Base-by-base conservation (phyloP, 2,329 filamentous ascomycete genomes). In the Arthrobotrys pseudoclavata region DNA sequence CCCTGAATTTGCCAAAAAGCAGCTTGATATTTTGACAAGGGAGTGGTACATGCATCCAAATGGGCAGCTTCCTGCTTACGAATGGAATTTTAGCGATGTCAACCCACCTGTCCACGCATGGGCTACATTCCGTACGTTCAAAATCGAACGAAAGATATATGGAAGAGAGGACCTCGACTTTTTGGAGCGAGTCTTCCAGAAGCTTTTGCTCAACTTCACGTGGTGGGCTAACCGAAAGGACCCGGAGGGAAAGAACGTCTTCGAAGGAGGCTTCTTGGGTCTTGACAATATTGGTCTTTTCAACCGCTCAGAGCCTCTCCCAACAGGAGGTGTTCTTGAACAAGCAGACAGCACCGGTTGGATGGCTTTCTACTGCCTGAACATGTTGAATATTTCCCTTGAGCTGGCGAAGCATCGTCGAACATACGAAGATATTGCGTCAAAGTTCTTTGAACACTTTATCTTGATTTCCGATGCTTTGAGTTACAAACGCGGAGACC, bases 11-110 rank as follows among this genome's bases (percentile, higher is more conserved):
- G 94, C 95, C 69, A 98, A 98, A 88, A 97, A 97, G 86, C 95
- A 98, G 85, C 89, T 98, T 61, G 96, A 98, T 83, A 86, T 98
- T 48, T 95, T 98, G 83, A 98, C 95, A 1, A 89, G 95, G 82
- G 96, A 98, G 85, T 98, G 95, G 96, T 98, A 97, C 86, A 97
- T 96, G 88, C 95, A 98, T 84, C 95, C 95, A 15, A 98, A 98
- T 82, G 96, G 95, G 53, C 95, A 98, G 84, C 86, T 98, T 42
- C 93, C 94, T 62, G 94, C 95, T 81, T 96, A 91, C 18, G 78
- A 83, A 86, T 85, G 15, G 95, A 97, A 98, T 83, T 98, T 97
- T 85, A 91, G 94, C 67, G 96, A 98, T 82, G 95, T 97, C 79
- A 98, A 98, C 81, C 95, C 95, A 26, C 95, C 95, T 0, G 95